Evolutionary conservation across 1,284 basidiomycete species (phyloP).

Genomic region (Sutorius eximius): DNA sequence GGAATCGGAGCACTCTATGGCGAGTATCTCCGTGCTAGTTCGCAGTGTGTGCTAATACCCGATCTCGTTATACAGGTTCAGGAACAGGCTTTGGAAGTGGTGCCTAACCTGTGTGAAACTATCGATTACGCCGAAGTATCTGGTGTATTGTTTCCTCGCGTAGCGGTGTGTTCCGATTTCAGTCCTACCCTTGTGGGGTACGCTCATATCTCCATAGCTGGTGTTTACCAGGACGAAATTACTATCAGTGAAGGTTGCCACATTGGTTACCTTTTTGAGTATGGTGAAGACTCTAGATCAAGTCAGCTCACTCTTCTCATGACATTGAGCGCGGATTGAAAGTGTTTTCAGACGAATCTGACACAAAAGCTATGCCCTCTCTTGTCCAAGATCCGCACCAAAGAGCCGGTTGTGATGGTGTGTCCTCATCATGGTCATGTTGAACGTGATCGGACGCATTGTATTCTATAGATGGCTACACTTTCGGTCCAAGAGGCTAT

Average conservation of each 20-base stretch:
- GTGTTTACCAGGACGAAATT: conserved; percentile 90
- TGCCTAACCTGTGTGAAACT: conserved; percentile 88
- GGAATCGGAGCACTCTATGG: conserved; percentile 86
- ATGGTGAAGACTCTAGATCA: conserved; percentile 97
- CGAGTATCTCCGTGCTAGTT: conserved; percentile 35
- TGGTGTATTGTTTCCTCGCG: conserved; percentile 81
- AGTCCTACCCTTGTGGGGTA: not conserved
- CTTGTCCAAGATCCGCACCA: conserved; percentile 93
- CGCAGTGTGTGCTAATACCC: not conserved
- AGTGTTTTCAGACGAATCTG: conserved; percentile 59
- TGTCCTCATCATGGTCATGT: conserved; percentile 18
- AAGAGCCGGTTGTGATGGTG: conserved; percentile 89
- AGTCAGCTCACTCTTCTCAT: conserved; percentile 39
- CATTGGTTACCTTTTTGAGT: conserved; percentile 82
- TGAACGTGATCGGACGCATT: not conserved
- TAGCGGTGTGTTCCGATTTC: conserved; percentile 62
- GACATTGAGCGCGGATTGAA: conserved; percentile 5
- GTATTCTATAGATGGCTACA: conserved; percentile 73
- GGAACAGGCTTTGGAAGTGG: conserved; percentile 83
- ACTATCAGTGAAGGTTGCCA: conserved; percentile 85
- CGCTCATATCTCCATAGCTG: conserved; percentile 48
- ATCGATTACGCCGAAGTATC: conserved; percentile 94
- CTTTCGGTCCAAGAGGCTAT: conserved; percentile 94
- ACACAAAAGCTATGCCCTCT: conserved; percentile 96
- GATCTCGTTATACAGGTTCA: conserved; percentile 60